A percentile compares a stretch with the other conserved stretches of the same genome.
Evolutionary conservation across 2,329 filamentous ascomycete genomes (phyloP).

Genomic region (Pyricularia pennisetigena): DNA sequence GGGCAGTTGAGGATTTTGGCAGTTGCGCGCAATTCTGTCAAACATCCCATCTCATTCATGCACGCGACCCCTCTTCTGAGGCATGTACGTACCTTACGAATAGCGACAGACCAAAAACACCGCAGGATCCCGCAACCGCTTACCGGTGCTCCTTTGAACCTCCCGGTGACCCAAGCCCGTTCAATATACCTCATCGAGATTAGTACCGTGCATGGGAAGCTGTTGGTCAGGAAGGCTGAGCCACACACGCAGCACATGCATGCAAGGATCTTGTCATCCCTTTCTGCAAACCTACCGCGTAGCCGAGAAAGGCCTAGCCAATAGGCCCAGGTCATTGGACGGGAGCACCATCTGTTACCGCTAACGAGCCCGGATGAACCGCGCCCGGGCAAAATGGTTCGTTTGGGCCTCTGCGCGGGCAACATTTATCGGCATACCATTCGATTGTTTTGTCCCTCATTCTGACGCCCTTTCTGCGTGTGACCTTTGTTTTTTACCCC

Average conservation of each 20-base stretch:
- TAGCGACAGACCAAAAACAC: background rate
- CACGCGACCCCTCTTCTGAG: background rate
- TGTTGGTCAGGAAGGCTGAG: background rate
- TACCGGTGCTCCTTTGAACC: background rate
- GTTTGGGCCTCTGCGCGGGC: background rate
- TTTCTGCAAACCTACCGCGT: background rate
- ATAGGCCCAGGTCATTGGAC: background rate
- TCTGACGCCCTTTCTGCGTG: background rate
- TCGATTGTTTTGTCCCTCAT: background rate
- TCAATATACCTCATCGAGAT: background rate
- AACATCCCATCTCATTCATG: background rate
- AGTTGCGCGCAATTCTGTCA: background rate
- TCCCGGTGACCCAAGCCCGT: background rate
- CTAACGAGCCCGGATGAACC: background rate
- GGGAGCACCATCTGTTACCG: background rate
- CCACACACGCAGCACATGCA: background rate
- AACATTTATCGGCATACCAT: background rate
- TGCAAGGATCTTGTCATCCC: background rate
- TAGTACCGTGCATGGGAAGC: background rate
- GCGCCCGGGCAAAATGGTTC: background rate
- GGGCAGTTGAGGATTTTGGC: background rate
- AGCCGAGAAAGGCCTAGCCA: background rate
- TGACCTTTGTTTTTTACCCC: background rate
- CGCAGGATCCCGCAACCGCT: background rate
- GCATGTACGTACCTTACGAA: background rate